Percentiles rank a stretch among this genome's conserved stretches.
These are phyloP conservation scores for Gentiana macrophylla DNA, from an alignment of 257 asterid genomes.

Conservation along the genomic window DNA sequence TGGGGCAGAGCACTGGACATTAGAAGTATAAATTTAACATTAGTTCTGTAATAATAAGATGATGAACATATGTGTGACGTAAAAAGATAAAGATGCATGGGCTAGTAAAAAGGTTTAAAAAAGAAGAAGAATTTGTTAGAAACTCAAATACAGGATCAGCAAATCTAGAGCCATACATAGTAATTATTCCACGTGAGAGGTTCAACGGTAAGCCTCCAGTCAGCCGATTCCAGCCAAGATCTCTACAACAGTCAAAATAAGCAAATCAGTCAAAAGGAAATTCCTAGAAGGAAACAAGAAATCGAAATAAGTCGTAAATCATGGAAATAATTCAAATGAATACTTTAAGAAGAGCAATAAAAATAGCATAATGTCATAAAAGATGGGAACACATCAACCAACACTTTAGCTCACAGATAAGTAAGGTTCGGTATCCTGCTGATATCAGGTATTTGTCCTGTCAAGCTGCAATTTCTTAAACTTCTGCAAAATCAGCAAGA, in stretches of 20 bases:
- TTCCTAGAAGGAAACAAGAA: neutral
- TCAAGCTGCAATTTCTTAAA: constrained; percentile 38
- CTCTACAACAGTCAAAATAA: constrained; percentile 19
- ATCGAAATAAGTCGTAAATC: neutral
- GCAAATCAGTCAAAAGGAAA: constrained; percentile 1
- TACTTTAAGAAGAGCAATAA: neutral
- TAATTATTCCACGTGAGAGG: constrained; percentile 28
- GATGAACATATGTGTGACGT: neutral
- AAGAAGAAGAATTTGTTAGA: neutral
- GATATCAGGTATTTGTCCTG: constrained; percentile 34
- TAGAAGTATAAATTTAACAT: neutral
- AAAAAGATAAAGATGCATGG: neutral
- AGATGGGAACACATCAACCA: constrained; percentile 3
- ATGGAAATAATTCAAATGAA: neutral
- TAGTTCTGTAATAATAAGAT: neutral
- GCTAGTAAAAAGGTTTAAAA: neutral
- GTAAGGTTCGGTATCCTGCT: constrained; percentile 26
- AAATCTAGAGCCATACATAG: constrained; percentile 24
- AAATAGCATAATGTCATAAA: neutral
- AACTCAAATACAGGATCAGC: neutral
- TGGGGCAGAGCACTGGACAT: constrained; percentile 34
- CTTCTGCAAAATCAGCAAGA: constrained; percentile 28
- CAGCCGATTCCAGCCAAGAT: constrained; percentile 38
- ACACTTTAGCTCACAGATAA: constrained; percentile 24
- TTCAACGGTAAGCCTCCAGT: constrained; percentile 25